phyloP scores from a whole-genome alignment of 1,284 basidiomycete genomes.

The Mycena sp. region DNA sequence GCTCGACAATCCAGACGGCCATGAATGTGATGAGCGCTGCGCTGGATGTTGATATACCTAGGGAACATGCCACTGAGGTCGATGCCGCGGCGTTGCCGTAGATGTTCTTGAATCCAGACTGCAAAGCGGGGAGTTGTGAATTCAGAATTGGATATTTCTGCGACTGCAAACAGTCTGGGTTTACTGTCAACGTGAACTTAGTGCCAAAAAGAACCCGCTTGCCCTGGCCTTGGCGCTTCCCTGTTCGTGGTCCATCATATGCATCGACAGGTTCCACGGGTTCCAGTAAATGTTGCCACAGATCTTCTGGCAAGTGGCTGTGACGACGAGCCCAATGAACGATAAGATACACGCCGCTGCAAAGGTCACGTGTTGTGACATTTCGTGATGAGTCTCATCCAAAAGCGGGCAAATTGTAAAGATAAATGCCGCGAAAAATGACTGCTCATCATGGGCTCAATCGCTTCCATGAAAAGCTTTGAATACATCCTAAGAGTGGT shows the following conservation, averaged over 20 bases:
- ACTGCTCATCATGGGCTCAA: too few relatives aligned
- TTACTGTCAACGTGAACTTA: slow-evolving; percentile 29
- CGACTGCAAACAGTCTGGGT: neutral
- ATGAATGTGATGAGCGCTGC: too few relatives aligned
- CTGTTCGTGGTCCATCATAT: slow-evolving; percentile 30
- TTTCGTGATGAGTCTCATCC: too few relatives aligned
- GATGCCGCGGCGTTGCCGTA: slow-evolving; percentile 33
- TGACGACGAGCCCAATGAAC: slow-evolving; percentile 30
- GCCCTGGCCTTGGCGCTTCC: slow-evolving; percentile 29
- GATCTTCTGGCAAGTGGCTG: slow-evolving; percentile 29
- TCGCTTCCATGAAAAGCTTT: too few relatives aligned
- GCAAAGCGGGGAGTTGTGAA: neutral
- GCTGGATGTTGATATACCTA: too few relatives aligned
- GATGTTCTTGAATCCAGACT: slow-evolving; percentile 27
- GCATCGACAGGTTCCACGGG: slow-evolving; percentile 30
- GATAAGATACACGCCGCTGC: too few relatives aligned
- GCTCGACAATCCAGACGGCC: slow-evolving; percentile 31
- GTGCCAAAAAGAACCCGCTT: slow-evolving; percentile 29
- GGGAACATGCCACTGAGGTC: too few relatives aligned
- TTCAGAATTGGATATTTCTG: too few relatives aligned
- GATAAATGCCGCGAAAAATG: too few relatives aligned
- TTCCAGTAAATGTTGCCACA: slow-evolving; percentile 33
- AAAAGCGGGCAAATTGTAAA: too few relatives aligned
- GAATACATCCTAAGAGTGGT: too few relatives aligned
- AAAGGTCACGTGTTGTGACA: too few relatives aligned